Evolutionary conservation across 179 eudicot genomes (phyloP), one percentile per base, ranked within the genome.

Genomic region (Carnegiea gigantea): DNA sequence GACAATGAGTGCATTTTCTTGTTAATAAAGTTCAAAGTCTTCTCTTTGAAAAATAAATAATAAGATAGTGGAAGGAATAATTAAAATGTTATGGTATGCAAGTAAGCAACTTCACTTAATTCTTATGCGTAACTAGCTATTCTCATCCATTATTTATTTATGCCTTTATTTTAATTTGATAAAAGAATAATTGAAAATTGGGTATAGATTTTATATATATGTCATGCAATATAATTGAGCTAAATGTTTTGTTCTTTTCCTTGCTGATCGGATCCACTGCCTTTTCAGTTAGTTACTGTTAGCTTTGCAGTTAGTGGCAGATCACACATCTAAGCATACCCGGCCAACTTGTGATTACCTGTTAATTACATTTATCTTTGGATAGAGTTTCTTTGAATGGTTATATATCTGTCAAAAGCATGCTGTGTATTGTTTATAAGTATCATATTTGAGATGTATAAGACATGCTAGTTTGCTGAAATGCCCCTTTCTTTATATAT

Each of bases 41-140:
- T 76, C 23, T 51, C 30, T 28, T 1, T 28, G 30, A 28, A 28
- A 28, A 28, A 28, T 53, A 51, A 15, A 44, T n/a, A 49, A 44
- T 24, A 28, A 75, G 23, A 28, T 51, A 36, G 67, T 28, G 65
- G 65, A 76, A 28, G 30, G 1, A 28, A 28, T 44, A 44, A 76
- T 53, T 76, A 76, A 51, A 28, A 76, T 76, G 78, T 76, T 28
- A 76, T 76, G 78, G 67, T 57, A 76, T 76, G 67, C 78, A 76
- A 76, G 78, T 76, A 76, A 76, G 65, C 65, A 26, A 76, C 64
- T 76, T 76, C 78, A 76, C 65, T 54, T 15, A 54, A 54, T 23
- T 76, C 26, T 76, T 24, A 76, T 76, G 48, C 33, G 40, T 30
- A 70, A 70, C 77, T 62, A 49, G 36, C 77, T 51, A 24, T 46